phyloP scores from a whole-genome alignment of 257 asterid genomes.

The Gynochthodes officinalis region DNA sequence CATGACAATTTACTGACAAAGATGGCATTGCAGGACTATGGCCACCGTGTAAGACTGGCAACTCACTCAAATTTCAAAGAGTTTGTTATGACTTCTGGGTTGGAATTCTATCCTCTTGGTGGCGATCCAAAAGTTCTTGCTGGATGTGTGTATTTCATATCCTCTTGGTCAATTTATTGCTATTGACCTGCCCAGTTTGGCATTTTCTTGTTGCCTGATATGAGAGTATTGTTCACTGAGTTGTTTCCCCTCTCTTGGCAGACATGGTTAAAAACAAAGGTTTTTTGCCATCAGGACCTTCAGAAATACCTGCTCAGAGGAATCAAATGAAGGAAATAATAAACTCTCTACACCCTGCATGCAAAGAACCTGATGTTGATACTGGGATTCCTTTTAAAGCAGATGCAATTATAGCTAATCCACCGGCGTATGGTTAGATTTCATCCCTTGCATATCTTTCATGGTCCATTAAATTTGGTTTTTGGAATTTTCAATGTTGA shows the following conservation, averaged over 20 bases:
- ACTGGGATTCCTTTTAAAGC: slow-evolving; percentile 83
- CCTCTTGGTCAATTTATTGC: not conserved
- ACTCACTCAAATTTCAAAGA: slow-evolving; percentile 94
- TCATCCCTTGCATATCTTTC: slow-evolving; percentile 8
- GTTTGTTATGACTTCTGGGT: slow-evolving; percentile 89
- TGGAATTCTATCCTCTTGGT: slow-evolving; percentile 96
- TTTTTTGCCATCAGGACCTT: slow-evolving; percentile 96
- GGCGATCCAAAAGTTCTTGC: slow-evolving; percentile 98
- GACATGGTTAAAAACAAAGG: slow-evolving; percentile 99
- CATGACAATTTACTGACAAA: slow-evolving; percentile 15
- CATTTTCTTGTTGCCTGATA: not conserved
- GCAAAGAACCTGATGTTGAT: slow-evolving; percentile 83
- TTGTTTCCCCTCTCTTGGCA: slow-evolving; percentile 27
- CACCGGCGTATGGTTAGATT: slow-evolving; percentile 84
- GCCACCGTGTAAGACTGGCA: slow-evolving; percentile 93
- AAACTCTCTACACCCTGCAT: slow-evolving; percentile 77
- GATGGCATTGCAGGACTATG: slow-evolving; percentile 82
- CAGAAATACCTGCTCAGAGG: slow-evolving; percentile 83
- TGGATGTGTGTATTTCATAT: slow-evolving; percentile 60
- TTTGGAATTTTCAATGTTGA: not conserved
- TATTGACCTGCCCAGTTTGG: not conserved
- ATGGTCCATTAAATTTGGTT: not conserved
- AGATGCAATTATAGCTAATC: slow-evolving; percentile 89
- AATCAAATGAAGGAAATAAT: slow-evolving; percentile 87
- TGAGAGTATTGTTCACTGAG: not conserved